These are phyloP conservation scores for Diaporthe caulivora DNA, from an alignment of 2,329 filamentous ascomycete genomes.

Conservation along the genomic window DNA sequence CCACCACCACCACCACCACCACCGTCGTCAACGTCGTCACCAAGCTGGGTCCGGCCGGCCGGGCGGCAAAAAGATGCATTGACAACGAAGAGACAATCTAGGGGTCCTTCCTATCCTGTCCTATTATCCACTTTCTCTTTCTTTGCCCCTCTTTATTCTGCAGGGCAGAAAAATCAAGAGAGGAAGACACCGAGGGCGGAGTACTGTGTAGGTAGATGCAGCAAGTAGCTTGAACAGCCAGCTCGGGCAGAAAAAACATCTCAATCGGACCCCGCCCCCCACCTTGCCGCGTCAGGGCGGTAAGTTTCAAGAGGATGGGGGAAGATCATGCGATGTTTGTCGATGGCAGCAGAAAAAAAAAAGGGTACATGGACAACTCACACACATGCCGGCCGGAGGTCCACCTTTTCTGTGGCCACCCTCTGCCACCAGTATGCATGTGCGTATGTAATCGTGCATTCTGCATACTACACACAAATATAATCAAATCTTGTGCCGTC, in stretches of 20 bases:
- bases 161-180: neutral
- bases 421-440: neutral
- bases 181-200: too few species aligned
- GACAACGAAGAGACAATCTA: neutral
- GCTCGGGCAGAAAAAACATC: too few species aligned
- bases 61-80: neutral
- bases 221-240: too few species aligned
- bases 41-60: too few species aligned
- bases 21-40: neutral
- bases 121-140: too few species aligned
- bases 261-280: neutral
- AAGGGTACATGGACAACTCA: slow-evolving; percentile 22
- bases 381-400: neutral
- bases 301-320: slow-evolving; percentile 15
- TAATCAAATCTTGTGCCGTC: too few species aligned
- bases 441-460: neutral
- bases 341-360: too few species aligned
- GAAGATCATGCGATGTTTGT: neutral
- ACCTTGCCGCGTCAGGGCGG: neutral
- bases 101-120: neutral
- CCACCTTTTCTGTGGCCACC: neutral
- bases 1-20: too few species aligned
- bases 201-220: too few species aligned
- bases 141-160: slow-evolving; percentile 16
- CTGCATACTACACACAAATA: too few species aligned